phyloP scores from a whole-genome alignment of 2,329 filamentous ascomycete genomes.

The Ceratocystis variospora region DNA sequence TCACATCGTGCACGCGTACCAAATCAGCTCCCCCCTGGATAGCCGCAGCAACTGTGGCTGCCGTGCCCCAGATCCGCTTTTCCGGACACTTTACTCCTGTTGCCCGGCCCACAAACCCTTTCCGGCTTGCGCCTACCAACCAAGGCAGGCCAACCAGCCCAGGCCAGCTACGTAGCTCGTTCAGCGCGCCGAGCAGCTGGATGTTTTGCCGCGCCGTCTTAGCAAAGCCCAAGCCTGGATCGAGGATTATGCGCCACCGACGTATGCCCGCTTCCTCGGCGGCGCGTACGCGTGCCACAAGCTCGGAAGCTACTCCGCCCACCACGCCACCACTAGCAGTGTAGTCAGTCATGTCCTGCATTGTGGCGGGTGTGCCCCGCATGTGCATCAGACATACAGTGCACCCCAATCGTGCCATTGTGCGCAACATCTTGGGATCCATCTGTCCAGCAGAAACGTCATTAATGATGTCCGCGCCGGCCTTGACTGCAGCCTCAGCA shows the following conservation, averaged over 20 bases:
- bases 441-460: constrained; percentile 75
- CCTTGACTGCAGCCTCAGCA: constrained; percentile 58
- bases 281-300: constrained; percentile 53
- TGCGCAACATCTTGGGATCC: constrained; percentile 68
- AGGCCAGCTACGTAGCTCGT: constrained; percentile 49
- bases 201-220: constrained; percentile 74
- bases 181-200: constrained; percentile 55
- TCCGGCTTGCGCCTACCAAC: constrained; percentile 79
- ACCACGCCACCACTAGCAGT: constrained; percentile 53
- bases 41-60: constrained; percentile 72
- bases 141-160: constrained; percentile 62
- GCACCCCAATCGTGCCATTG: constrained; percentile 61
- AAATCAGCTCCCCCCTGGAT: constrained; percentile 82
- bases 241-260: constrained; percentile 87
- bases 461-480: constrained; percentile 86
- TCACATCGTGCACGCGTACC: constrained; percentile 79
- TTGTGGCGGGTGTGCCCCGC: constrained; percentile 73
- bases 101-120: constrained; percentile 72
- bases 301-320: constrained; percentile 50
- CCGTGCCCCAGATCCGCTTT: constrained; percentile 71
- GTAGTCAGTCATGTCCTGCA: constrained; percentile 58
- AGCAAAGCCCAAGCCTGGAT: constrained; percentile 88
- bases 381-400: constrained; percentile 85
- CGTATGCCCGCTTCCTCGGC: constrained; percentile 71
- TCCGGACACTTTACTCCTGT: constrained; percentile 60